These are phyloP conservation scores for Helminthosporium solani DNA, from an alignment of 2,329 filamentous ascomycete genomes.

Conservation along the genomic window DNA sequence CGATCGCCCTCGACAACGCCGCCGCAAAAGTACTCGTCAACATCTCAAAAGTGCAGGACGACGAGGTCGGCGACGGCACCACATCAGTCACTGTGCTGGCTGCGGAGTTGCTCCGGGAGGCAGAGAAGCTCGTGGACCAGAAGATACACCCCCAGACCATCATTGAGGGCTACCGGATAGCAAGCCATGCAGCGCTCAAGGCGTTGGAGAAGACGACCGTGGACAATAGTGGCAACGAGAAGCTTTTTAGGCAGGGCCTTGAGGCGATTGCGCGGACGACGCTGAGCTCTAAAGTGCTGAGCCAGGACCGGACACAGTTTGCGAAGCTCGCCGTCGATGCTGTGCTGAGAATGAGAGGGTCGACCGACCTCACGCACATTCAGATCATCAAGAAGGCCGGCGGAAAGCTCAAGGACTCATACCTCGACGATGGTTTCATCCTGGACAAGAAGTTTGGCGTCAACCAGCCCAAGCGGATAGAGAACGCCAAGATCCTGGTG, in stretches of 20 bases:
- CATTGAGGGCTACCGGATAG: constrained; percentile 98
- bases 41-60: constrained; percentile 98
- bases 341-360: constrained; percentile 83
- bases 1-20: constrained; percentile 96
- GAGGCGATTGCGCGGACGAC: constrained; percentile 90
- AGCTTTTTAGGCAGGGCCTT: constrained; percentile 86
- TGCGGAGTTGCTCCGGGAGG: constrained; percentile 91
- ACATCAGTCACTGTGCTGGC: constrained; percentile 97
- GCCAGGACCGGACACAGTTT: constrained; percentile 92
- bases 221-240: constrained; percentile 81
- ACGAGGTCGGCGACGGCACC: constrained; percentile 96
- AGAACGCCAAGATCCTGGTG: constrained; percentile 97
- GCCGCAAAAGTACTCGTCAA: constrained; percentile 98
- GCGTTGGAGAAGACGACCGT: constrained; percentile 83
- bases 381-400: constrained; percentile 99
- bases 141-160: constrained; percentile 99
- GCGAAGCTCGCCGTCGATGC: constrained; percentile 86
- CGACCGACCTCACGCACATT: constrained; percentile 93
- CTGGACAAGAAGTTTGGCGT: constrained; percentile 99
- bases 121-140: constrained; percentile 94
- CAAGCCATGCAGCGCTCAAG: constrained; percentile 80
- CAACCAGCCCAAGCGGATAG: constrained; percentile 94
- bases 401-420: constrained; percentile 95
- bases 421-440: constrained; percentile 97
- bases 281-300: constrained; percentile 93